Base-by-base conservation (phyloP, 257 asterid species). In the Ballota nigra region DNA sequence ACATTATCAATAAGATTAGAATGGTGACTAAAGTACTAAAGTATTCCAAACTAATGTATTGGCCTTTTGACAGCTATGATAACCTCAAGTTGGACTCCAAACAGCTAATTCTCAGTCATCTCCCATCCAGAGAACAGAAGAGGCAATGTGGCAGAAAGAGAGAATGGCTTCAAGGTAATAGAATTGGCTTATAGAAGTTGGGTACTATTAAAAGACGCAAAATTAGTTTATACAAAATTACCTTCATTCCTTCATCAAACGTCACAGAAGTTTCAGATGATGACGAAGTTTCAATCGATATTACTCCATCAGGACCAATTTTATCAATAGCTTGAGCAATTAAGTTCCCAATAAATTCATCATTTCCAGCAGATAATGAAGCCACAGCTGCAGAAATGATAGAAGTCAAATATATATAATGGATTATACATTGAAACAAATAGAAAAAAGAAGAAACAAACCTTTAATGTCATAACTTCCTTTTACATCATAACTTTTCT, bases 161-260 rank as follows among this genome's bases (percentile, higher is more conserved):
- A 59, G 16, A 7, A 65, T 16, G 60, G 22, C 23, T 24, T 63
- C 40, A 4, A 56, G 63, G 41, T 69, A 22, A 67, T 57, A 20
- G 31, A 47, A 34, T 24, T 56, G 72, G 49, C 64, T 52, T 52
- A 23, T 60, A 26, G 40, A n/a, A 28, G 69, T 36, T 19, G 51
- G 57, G 34, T 45, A 20, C 4, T 2, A 9, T 29, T 34, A 31
- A 64, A 43, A 38, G 66, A 55, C 26, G 36, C 29, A 16, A 20
- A 29, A 33, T 47, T 22, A 20, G 63, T 56, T 74, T 34, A 23
- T 31, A 66, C 6, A 49, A 38, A 55, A 70, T 77, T 80, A 95
- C 99, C 97, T 92, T 92, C 99, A 95, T 89, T 83, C 99, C 99
- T 80, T 92, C 98, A 85, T 95, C 99, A 77, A 95, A 79, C 34